Evolutionary conservation across 2,329 filamentous ascomycete genomes (phyloP), one percentile per base, ranked within the genome.

Genomic region (Aspergillus quadrilineatus): DNA sequence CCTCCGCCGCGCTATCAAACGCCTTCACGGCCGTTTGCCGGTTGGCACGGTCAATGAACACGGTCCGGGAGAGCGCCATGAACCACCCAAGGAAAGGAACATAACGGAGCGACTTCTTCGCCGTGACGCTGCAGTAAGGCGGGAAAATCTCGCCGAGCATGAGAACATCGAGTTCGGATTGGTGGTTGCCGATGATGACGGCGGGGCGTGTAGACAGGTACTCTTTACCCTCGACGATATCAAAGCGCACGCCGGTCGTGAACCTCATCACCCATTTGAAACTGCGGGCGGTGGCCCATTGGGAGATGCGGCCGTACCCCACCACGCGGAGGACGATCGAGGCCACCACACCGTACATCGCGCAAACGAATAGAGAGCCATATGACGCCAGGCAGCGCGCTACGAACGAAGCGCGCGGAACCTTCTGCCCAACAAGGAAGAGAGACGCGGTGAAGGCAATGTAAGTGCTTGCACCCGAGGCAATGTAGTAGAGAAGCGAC

Each of bases 41-140:
- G 75, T 96, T 96, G 67, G 86, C 85, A 70, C 94, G 89, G 75
- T 99, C 91, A 78, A 99, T 96, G 77, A 97, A 99, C 69, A 99
- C 88, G 63, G 90, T 89, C 62, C 92, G 92, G 63, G 87, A 92
- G 57, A 97, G 81, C 48, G 85, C 75, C 87, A 90, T 99, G 79
- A 96, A 99, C 92, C 91, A 96, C 59, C 94, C 94, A 54, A 99
- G 80, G 72, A 99, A 85, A 0, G 94, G 94, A 36, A 89, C 78
- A 60, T 82, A 85, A 73, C 88, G 89, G 69, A 99, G 79, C 54
- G 85, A 89, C 68, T 87, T 87, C 82, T 99, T 99, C 46, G 93
- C 92, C 26, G 93, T 97, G 58, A 99, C 89, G 68, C 87, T 92
- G 80, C 89, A 96, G 80, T 95, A 92, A 67, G 85, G 87, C 47